phyloP scores from a whole-genome alignment of 306 rosid genomes.

The Rosa persica region DNA sequence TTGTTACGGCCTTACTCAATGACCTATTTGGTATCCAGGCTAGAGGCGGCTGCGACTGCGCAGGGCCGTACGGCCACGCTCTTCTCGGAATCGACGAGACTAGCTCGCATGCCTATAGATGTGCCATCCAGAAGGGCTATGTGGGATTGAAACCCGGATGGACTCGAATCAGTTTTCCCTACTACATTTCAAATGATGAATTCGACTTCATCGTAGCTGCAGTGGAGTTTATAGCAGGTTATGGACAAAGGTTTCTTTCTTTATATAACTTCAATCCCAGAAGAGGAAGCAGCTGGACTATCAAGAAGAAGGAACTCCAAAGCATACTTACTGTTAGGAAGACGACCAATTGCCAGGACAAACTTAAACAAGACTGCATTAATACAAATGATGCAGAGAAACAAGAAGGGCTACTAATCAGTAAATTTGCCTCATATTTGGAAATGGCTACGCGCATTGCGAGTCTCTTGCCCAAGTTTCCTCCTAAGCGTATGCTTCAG shows the following conservation, averaged over 20 bases:
- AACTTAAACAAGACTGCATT: neutral
- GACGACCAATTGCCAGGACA: slow-evolving; percentile 24
- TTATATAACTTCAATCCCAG: slow-evolving; percentile 53
- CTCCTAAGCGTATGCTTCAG: slow-evolving; percentile 41
- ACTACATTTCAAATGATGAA: slow-evolving; percentile 69
- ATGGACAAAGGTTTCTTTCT: slow-evolving; percentile 77
- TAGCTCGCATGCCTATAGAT: slow-evolving; percentile 56
- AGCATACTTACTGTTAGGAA: slow-evolving; percentile 16
- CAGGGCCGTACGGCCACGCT: slow-evolving; percentile 84
- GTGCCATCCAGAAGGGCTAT: slow-evolving; percentile 64
- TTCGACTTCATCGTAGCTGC: slow-evolving; percentile 70
- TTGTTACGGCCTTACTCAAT: slow-evolving; percentile 68
- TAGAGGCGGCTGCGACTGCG: slow-evolving; percentile 88
- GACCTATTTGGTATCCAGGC: slow-evolving; percentile 88
- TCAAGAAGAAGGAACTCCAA: slow-evolving; percentile 43
- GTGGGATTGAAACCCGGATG: slow-evolving; percentile 85
- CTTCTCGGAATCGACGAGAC: slow-evolving; percentile 56
- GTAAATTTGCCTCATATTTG: slow-evolving; percentile 34
- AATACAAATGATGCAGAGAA: slow-evolving; percentile 14
- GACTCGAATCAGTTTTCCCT: slow-evolving; percentile 85
- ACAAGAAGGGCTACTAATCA: slow-evolving; percentile 9
- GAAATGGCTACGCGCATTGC: slow-evolving; percentile 52
- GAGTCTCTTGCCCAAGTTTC: slow-evolving; percentile 56
- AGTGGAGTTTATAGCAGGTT: slow-evolving; percentile 67
- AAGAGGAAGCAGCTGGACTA: slow-evolving; percentile 65